Conservation (phyloP, 2,329 filamentous ascomycete genomes). For the Magnaporthiopsis poae region DNA sequence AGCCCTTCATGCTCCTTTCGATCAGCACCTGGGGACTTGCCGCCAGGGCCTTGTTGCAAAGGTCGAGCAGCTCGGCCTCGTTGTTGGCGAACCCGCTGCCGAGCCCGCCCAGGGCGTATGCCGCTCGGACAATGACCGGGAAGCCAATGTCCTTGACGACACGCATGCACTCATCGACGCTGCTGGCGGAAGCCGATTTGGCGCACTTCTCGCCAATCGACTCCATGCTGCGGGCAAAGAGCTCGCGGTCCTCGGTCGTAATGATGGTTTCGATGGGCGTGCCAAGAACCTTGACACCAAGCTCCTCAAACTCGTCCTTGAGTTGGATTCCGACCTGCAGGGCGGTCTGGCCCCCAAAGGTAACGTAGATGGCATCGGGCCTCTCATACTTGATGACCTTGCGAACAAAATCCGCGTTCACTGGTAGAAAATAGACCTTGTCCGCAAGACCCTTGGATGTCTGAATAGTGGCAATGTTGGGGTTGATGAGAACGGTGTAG, state of each 20-base stretch:
- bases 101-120: slow-evolving; percentile 87
- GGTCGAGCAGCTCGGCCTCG: slow-evolving; percentile 67
- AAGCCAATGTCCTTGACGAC: slow-evolving; percentile 87
- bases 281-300: slow-evolving; percentile 88
- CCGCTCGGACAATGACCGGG: slow-evolving; percentile 92
- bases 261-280: slow-evolving; percentile 97
- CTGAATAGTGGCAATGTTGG: slow-evolving; percentile 97
- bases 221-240: slow-evolving; percentile 97
- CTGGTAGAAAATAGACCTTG: slow-evolving; percentile 96
- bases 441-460: slow-evolving; percentile 95
- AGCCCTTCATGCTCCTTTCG: slow-evolving; percentile 97
- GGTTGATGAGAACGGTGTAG: slow-evolving; percentile 96
- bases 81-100: slow-evolving; percentile 93
- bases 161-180: slow-evolving; percentile 75
- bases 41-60: slow-evolving; percentile 90
- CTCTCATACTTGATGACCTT: slow-evolving; percentile 94
- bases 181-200: slow-evolving; percentile 88
- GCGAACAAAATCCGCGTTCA: slow-evolving; percentile 92
- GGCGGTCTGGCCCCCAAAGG: slow-evolving; percentile 94
- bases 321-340: slow-evolving; percentile 94
- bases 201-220: slow-evolving; percentile 96
- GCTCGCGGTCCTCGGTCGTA: slow-evolving; percentile 93
- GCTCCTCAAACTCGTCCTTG: slow-evolving; percentile 87
- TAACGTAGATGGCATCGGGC: slow-evolving; percentile 93
- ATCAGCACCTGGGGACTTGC: slow-evolving; percentile 93